A percentile compares a stretch with the other conserved stretches of the same genome.
Evolutionary conservation across 306 rosid genomes (phyloP).

Genomic region (Hippophae rhamnoides): DNA sequence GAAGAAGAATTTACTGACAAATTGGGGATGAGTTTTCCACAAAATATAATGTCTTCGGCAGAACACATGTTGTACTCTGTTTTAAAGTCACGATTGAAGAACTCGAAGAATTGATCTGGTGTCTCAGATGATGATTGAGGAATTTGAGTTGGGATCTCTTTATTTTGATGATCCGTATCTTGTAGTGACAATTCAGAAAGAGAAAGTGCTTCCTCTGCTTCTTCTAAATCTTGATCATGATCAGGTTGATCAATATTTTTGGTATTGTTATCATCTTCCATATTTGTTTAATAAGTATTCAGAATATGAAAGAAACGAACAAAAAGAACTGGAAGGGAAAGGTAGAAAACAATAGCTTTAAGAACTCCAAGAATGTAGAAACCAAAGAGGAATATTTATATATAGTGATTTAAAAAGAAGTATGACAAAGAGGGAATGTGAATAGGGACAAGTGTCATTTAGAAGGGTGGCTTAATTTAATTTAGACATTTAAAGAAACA

Average conservation of each 20-base stretch:
- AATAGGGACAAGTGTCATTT: too few relatives aligned
- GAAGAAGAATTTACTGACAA: conserved; percentile 6
- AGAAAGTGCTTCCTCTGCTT: conserved; percentile 42
- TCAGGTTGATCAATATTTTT: neutral
- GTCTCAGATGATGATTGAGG: conserved; percentile 27
- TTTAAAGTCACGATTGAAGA: conserved; percentile 34
- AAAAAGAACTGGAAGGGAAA: too few relatives aligned
- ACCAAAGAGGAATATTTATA: too few relatives aligned
- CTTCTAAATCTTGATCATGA: neutral
- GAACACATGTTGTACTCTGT: conserved; percentile 35
- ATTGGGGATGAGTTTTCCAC: conserved; percentile 49
- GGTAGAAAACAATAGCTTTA: too few relatives aligned
- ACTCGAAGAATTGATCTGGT: conserved; percentile 31
- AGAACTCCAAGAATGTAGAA: too few relatives aligned
- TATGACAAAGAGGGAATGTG: too few relatives aligned
- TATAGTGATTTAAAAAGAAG: too few relatives aligned
- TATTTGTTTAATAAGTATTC: too few relatives aligned
- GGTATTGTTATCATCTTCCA: neutral
- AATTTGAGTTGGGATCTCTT: conserved; percentile 13
- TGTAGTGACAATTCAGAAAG: conserved; percentile 46
- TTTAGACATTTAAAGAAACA: too few relatives aligned
- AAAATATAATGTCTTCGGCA: conserved; percentile 58
- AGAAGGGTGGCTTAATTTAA: too few relatives aligned
- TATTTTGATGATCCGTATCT: neutral
- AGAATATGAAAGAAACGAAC: too few relatives aligned